phyloP scores from a whole-genome alignment of 805 yeast genomes.

The Debaryomyces prosopidis region DNA sequence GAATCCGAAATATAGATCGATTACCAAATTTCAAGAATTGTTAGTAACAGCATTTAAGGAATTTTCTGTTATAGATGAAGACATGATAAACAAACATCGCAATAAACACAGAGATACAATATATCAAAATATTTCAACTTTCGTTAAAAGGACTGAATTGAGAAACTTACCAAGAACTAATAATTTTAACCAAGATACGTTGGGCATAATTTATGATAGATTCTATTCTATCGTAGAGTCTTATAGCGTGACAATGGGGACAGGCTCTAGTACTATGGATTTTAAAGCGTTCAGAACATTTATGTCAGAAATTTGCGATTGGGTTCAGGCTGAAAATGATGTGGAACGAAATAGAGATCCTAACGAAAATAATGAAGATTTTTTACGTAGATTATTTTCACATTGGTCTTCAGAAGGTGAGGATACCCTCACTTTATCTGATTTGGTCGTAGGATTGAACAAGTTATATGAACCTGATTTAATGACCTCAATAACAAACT shows the following conservation, averaged over 20 bases:
- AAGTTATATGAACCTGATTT: slow-evolving; percentile 68
- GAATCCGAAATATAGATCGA: slow-evolving; percentile 60
- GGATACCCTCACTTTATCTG: slow-evolving; percentile 63
- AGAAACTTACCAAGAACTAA: slow-evolving; percentile 79
- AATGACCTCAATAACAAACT: slow-evolving; percentile 74
- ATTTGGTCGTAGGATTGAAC: slow-evolving; percentile 73
- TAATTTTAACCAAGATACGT: slow-evolving; percentile 55
- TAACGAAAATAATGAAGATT: slow-evolving; percentile 11
- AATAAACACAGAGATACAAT: slow-evolving; percentile 72
- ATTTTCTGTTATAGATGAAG: slow-evolving; percentile 77
- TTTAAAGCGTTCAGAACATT: slow-evolving; percentile 70
- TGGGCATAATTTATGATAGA: slow-evolving; percentile 79
- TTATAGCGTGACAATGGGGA: slow-evolving; percentile 49
- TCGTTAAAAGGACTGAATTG: slow-evolving; percentile 88
- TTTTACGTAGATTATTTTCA: slow-evolving; percentile 59
- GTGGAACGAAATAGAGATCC: slow-evolving; percentile 7
- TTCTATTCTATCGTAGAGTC: slow-evolving; percentile 76
- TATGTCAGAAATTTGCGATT: slow-evolving; percentile 77
- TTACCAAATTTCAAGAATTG: slow-evolving; percentile 86
- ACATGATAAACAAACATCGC: slow-evolving; percentile 67
- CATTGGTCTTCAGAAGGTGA: slow-evolving; percentile 65
- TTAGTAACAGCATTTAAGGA: slow-evolving; percentile 92
- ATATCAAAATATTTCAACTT: slow-evolving; percentile 80
- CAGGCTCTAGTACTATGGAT: slow-evolving; percentile 68
- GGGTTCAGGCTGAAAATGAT: slow-evolving; percentile 48